Evolutionary conservation across 2,329 filamentous ascomycete species (phyloP).

Genomic region (Monilinia laxa): DNA sequence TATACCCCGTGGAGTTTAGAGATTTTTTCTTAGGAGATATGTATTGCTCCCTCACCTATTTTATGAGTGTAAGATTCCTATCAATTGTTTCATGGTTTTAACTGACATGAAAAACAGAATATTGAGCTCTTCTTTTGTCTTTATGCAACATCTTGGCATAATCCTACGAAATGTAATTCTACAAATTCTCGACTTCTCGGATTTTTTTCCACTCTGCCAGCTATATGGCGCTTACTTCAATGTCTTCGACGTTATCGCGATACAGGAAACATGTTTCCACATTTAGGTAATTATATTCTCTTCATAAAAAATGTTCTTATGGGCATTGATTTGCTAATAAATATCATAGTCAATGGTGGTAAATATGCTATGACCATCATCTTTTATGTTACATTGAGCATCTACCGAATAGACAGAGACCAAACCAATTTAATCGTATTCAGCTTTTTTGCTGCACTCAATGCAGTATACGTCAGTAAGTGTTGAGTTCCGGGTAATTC

Average conservation of each 20-base stretch:
- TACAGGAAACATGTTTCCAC: slow-evolving; percentile 84
- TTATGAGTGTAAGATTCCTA: slow-evolving; percentile 65
- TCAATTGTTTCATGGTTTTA: background rate
- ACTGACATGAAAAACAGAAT: slow-evolving; percentile 56
- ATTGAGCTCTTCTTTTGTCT: slow-evolving; percentile 92
- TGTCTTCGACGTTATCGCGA: slow-evolving; percentile 88
- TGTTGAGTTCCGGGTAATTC: slow-evolving; percentile 24
- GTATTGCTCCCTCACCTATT: slow-evolving; percentile 93
- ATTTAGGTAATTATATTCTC: slow-evolving; percentile 50
- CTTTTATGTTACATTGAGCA: slow-evolving; percentile 72
- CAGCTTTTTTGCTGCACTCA: slow-evolving; percentile 76
- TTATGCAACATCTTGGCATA: slow-evolving; percentile 75
- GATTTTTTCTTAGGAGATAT: slow-evolving; percentile 98
- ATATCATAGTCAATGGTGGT: slow-evolving; percentile 67
- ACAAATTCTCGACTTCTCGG: slow-evolving; percentile 78
- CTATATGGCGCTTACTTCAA: slow-evolving; percentile 87
- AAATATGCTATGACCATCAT: slow-evolving; percentile 88
- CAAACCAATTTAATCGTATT: slow-evolving; percentile 65
- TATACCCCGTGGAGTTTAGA: slow-evolving; percentile 93
- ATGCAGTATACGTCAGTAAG: slow-evolving; percentile 77
- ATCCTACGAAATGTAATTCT: slow-evolving; percentile 79
- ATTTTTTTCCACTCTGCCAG: slow-evolving; percentile 79
- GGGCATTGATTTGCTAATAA: background rate
- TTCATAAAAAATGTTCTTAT: too few species aligned
- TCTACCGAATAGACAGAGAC: slow-evolving; percentile 74